These are phyloP conservation scores for Trichosphaerium sp. DNA, from an alignment of 78 protist species.

Conservation along the genomic window DNA sequence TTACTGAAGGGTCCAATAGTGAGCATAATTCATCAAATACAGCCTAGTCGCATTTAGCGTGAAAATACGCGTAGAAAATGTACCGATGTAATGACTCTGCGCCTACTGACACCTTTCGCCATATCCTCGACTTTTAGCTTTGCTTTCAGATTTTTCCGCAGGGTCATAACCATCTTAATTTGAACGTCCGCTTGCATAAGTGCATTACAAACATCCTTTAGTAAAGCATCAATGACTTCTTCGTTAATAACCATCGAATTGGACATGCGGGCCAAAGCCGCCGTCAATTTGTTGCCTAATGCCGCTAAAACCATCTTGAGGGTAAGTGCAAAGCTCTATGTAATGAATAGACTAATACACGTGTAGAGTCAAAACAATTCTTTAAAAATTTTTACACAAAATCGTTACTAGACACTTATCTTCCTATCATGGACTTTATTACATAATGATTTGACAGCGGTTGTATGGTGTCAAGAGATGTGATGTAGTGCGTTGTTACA, in stretches of 20 bases:
- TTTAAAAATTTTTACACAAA: too few species aligned
- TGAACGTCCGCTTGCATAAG: constrained; percentile 81
- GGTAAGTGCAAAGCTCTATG: too few species aligned
- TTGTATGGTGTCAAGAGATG: too few species aligned
- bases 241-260: constrained; percentile 58
- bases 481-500: too few species aligned
- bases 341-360: too few species aligned
- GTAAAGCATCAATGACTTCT: constrained; percentile 45
- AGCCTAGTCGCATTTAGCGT: background rate
- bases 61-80: background rate
- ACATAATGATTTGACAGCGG: too few species aligned
- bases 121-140: constrained; percentile 49
- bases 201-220: constrained; percentile 76
- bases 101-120: constrained; percentile 75
- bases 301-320: constrained; percentile 85
- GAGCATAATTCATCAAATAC: constrained; percentile 76
- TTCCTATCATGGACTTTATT: too few species aligned
- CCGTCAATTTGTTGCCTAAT: constrained; percentile 63
- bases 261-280: constrained; percentile 66
- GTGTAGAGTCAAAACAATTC: too few species aligned
- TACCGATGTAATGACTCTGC: constrained; percentile 49
- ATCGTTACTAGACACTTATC: too few species aligned
- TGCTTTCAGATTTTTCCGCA: constrained; percentile 55
- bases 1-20: constrained; percentile 80
- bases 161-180: constrained; percentile 46